Base-by-base conservation (phyloP, 2,329 filamentous ascomycete species). In the Tolypocladium album region DNA sequence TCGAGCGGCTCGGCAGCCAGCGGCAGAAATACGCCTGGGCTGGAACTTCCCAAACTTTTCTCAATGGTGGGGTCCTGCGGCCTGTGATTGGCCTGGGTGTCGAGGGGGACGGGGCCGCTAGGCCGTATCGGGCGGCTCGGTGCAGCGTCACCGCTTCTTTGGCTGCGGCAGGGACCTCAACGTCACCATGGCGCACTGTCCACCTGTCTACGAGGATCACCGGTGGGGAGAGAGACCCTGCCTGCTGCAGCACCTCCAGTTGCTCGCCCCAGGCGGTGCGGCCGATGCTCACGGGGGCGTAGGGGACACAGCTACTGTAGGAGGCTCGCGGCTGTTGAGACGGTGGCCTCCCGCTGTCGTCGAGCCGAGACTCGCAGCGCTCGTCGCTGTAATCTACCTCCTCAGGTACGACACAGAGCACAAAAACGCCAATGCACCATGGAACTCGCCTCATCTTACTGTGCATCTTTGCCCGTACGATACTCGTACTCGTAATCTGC, bases 21-120 rank as follows among this genome's bases (percentile, higher is more conserved):
- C 27, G 27, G 27, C 58, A 62, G 61, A 65, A 59, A 59, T 64
- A 63, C 20, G 34, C 27, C 57, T 15, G 36, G 43, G 50, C 31
- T n/a, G 52, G 31, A 8, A n/a, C 50, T 8, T 65, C 62, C 63
- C 59, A 65, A 63, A 62, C 55, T 66, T 64, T 64, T 61, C 58
- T 47, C 59, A 59, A 57, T 62, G 60, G 66, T 67, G 64, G 66
- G 64, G 63, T 65, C 13, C 63, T 45, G 55, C 47, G 38, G 47
- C 55, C 45, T n/a, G 58, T 66, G 64, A 66, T 66, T 66, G 58
- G 65, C 57, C 56, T 22, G 57, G 53, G 42, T 20, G 20, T 56
- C 38, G 53, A 15, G 55, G 40, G 27, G 58, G 36, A 53, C 53
- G 58, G 60, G n/a, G 17, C 34, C 39, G 39, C 64, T 62, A 64